These are phyloP conservation scores for Fusarium multiceps DNA, from an alignment of 2,329 filamentous ascomycete genomes.

Conservation along the genomic window DNA sequence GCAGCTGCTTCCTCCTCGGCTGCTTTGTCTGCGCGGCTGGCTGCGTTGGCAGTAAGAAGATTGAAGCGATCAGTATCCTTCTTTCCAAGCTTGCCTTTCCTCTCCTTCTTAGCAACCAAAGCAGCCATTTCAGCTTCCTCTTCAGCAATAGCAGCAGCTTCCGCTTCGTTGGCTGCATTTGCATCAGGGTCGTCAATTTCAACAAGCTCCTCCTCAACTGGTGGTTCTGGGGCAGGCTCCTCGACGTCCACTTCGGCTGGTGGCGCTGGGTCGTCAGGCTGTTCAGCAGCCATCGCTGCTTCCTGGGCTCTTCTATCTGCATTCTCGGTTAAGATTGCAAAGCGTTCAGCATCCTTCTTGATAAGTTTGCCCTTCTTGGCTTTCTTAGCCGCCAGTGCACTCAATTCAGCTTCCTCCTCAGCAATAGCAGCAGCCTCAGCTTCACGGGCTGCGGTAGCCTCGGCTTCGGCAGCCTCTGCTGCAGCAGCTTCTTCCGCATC, in stretches of 20 bases:
- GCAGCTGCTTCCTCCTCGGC: slow-evolving; percentile 36
- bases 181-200: slow-evolving; percentile 14
- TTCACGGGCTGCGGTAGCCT: slow-evolving; percentile 31
- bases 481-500: slow-evolving; percentile 46
- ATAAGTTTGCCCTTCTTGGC: slow-evolving; percentile 32
- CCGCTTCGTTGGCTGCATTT: slow-evolving; percentile 15
- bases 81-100: slow-evolving; percentile 53
- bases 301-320: slow-evolving; percentile 31
- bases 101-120: slow-evolving; percentile 61
- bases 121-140: slow-evolving; percentile 52
- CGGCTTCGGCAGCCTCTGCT: slow-evolving; percentile 28
- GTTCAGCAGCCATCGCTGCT: slow-evolving; percentile 37
- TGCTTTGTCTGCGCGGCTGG: slow-evolving; percentile 42
- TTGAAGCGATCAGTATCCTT: slow-evolving; percentile 59
- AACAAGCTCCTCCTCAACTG: slow-evolving; percentile 5
- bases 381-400: slow-evolving; percentile 28
- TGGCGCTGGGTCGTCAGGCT: slow-evolving; percentile 33
- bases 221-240: slow-evolving; percentile 25
- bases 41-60: slow-evolving; percentile 49
- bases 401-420: slow-evolving; percentile 35
- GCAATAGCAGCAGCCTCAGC: slow-evolving; percentile 19
- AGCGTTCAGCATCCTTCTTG: slow-evolving; percentile 35
- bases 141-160: slow-evolving; percentile 35
- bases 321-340: slow-evolving; percentile 28
- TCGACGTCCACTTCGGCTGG: slow-evolving; percentile 19